phyloP scores from a whole-genome alignment of 2,329 filamentous ascomycete species.

The Seiridium unicorne region DNA sequence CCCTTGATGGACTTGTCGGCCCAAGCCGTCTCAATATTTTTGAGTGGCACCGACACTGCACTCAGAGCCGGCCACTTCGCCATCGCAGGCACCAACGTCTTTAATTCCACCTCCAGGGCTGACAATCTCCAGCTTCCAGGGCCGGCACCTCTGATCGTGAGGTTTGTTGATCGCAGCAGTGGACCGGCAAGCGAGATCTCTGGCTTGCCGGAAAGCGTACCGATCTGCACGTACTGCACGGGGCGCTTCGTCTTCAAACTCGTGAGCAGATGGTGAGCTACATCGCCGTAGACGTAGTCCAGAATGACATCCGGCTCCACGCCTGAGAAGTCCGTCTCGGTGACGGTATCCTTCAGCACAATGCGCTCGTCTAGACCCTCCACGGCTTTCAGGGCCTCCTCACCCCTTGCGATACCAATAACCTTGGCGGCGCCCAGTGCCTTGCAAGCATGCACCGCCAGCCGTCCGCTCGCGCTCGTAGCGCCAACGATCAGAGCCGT shows the following conservation, averaged over 20 bases:
- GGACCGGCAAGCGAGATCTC: conserved; percentile 38
- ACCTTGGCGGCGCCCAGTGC: conserved; percentile 47
- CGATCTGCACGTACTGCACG: conserved; percentile 53
- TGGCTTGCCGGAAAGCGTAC: conserved; percentile 36
- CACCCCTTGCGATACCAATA: conserved; percentile 50
- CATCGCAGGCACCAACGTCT: conserved; percentile 26
- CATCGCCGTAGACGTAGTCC: conserved; percentile 55
- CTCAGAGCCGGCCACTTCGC: conserved; percentile 25
- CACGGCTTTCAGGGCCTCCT: conserved; percentile 37
- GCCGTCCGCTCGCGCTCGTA: conserved; percentile 49
- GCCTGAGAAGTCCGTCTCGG: conserved; percentile 43
- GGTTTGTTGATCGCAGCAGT: conserved; percentile 45
- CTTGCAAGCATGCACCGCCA: conserved; percentile 47
- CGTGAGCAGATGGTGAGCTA: conserved; percentile 37
- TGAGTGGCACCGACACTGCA: conserved; percentile 22
- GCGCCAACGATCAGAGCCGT: conserved; percentile 51
- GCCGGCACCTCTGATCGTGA: conserved; percentile 45
- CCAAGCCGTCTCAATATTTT: conserved; percentile 31
- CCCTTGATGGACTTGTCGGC: conserved; percentile 21
- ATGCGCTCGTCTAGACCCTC: conserved; percentile 43
- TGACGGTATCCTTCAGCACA: conserved; percentile 35
- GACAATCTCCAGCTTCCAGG: conserved; percentile 39
- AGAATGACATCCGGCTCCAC: conserved; percentile 52
- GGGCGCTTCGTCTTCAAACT: conserved; percentile 38
- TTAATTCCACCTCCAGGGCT: conserved; percentile 27